Conservation (phyloP, 306 rosid genomes). For the Ormosia emarginata region DNA sequence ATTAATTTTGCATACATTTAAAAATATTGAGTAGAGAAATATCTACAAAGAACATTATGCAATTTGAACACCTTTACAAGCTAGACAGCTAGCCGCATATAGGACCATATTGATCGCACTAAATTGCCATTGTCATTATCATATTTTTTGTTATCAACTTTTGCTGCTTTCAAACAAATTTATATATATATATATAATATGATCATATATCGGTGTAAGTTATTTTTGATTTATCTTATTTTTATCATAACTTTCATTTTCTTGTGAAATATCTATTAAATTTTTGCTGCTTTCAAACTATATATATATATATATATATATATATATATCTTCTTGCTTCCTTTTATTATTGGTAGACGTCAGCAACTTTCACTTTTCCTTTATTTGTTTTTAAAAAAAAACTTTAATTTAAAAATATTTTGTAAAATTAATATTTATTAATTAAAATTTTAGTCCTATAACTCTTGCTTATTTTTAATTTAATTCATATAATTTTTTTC, state of each 20-base stretch:
- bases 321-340: neutral
- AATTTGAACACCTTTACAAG: neutral
- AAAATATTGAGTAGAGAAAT: no score
- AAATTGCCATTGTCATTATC: neutral
- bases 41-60: neutral
- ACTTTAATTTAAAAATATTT: neutral
- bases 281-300: slow-evolving; percentile 7
- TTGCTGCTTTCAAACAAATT: slow-evolving; percentile 8
- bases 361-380: neutral
- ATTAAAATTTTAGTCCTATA: no score
- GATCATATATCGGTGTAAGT: no score
- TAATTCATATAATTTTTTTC: no score
- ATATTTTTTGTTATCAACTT: neutral
- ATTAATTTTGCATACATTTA: no score
- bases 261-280: no score
- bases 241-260: no score
- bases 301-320: no score
- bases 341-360: neutral
- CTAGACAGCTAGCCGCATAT: slow-evolving; percentile 9
- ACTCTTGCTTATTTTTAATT: no score
- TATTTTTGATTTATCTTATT: no score
- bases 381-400: neutral
- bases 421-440: neutral
- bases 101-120: slow-evolving; percentile 7
- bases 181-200: neutral